These are phyloP conservation scores for Plasmodium vivax DNA, from an alignment of 169 alveolate species.

Conservation along the genomic window DNA sequence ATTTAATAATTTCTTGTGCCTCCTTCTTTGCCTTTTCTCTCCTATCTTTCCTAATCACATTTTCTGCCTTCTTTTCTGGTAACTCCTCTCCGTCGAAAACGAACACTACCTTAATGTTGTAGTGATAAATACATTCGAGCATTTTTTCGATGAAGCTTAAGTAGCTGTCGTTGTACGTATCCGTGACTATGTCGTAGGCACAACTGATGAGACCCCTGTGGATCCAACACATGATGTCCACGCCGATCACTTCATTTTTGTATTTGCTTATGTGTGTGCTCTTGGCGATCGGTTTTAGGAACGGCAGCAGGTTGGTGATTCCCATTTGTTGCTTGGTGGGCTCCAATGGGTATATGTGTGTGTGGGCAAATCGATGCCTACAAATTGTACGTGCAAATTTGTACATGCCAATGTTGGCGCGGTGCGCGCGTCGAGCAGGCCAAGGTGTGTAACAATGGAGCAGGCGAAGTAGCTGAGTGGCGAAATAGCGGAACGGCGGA, in stretches of 20 bases:
- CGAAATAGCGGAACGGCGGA: background rate
- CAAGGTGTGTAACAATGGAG: background rate
- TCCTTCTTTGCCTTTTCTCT: constrained; percentile 84
- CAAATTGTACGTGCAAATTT: background rate
- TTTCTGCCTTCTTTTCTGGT: constrained; percentile 85
- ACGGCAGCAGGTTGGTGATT: constrained; percentile 72
- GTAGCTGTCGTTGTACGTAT: constrained; percentile 23
- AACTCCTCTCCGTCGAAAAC: constrained; percentile 88
- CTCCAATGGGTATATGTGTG: background rate
- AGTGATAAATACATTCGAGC: constrained; percentile 10
- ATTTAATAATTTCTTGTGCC: constrained; percentile 80
- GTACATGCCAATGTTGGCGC: background rate
- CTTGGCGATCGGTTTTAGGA: constrained; percentile 80
- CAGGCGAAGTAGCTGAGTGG: background rate
- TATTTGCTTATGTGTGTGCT: constrained; percentile 79
- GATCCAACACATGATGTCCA: constrained; percentile 89
- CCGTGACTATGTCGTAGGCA: constrained; percentile 78
- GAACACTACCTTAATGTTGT: constrained; percentile 63
- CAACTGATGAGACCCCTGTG: constrained; percentile 84
- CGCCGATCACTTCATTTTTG: constrained; percentile 81
- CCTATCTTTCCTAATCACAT: constrained; percentile 78
- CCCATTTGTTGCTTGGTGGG: constrained; percentile 25
- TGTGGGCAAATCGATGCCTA: background rate
- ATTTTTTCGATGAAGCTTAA: constrained; percentile 58
- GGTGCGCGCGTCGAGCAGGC: background rate